Base-by-base conservation (phyloP, 2,329 filamentous ascomycete genomes). In the Colletotrichum tropicale region DNA sequence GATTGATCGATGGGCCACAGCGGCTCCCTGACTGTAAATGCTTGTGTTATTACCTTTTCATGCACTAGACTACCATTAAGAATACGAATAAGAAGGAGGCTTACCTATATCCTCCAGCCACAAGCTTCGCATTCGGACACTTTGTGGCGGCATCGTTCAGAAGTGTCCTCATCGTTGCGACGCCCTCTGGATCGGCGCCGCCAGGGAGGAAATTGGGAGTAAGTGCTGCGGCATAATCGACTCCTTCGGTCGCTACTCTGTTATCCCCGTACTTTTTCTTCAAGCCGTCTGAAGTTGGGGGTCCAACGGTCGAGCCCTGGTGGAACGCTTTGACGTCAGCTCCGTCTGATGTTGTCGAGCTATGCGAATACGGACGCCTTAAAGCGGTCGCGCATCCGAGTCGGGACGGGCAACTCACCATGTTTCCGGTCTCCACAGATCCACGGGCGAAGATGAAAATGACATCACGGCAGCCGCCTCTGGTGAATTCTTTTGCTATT, bases 361-460 rank as follows among this genome's bases (percentile, higher is more conserved):
- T n/a, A 62, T 21, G 18, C 68, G 68, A 65, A 70, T 70, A 38
- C 58, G 82, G 81, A 13, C n/a, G 6, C 81, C 83, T 7, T 76
- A 56, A 75, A 76, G 18, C 28, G 34, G 24, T 79, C 80, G 28
- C 13, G 34, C 36, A n/a, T 52, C 24, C 34, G 28, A 52, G 28
- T 24, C 10, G 36, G 16, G 34, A 64, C 7, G 28, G 62, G 64
- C 64, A 8, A 16, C 73, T 74, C 75, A 84, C 85, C 80, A 86
- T 81, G 78, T 86, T 86, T 38, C 85, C 85, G 13, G 68, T 6
- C 76, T 86, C 85, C 16, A 81, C 82, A 4, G 85, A 84, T 38
- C 81, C 85, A 15, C 85, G 83, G 61, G 85, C 85, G 70, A 79
- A 86, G 79, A 86, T 82, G 78, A 86, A 82, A 76, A 86, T 86